A percentile compares a stretch with the other conserved stretches of the same genome.
Conservation (phyloP, 2,329 filamentous ascomycete genomes). For the Periconia macrospinosa region DNA sequence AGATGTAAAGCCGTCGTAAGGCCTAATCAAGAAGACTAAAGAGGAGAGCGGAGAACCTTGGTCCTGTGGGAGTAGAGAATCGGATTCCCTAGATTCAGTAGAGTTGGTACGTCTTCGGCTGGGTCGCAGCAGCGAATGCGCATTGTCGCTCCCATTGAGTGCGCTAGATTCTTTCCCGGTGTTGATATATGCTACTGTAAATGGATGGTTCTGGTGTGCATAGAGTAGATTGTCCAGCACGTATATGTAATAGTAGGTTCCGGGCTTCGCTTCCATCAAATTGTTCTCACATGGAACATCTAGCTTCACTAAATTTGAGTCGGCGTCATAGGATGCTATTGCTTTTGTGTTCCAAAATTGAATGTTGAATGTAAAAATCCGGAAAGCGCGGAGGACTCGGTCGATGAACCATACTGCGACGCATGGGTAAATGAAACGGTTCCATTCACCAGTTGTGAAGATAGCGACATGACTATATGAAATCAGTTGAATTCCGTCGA, state of each 20-base stretch:
- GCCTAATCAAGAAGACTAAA: slow-evolving; percentile 54
- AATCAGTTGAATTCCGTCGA: slow-evolving; percentile 12
- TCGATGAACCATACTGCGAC: slow-evolving; percentile 55
- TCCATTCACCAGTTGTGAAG: slow-evolving; percentile 51
- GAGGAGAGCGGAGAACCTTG: not conserved
- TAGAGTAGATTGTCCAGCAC: slow-evolving; percentile 48
- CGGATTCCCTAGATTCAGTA: slow-evolving; percentile 25
- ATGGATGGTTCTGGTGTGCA: slow-evolving; percentile 54
- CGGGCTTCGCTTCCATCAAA: slow-evolving; percentile 43
- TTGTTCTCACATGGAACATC: slow-evolving; percentile 45
- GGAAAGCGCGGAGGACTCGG: slow-evolving; percentile 49
- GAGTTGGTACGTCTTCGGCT: slow-evolving; percentile 9
- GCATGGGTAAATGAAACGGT: slow-evolving; percentile 55
- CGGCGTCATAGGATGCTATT: slow-evolving; percentile 47
- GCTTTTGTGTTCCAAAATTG: slow-evolving; percentile 40
- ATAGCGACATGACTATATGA: slow-evolving; percentile 54
- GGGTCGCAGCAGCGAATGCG: not conserved
- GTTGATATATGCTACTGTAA: slow-evolving; percentile 35
- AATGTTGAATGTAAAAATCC: slow-evolving; percentile 50
- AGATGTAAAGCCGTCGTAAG: slow-evolving; percentile 55
- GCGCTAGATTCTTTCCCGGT: not conserved
- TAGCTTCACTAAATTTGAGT: slow-evolving; percentile 51
- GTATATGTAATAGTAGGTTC: slow-evolving; percentile 56
- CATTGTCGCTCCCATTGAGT: not conserved
- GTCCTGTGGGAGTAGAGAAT: slow-evolving; percentile 28